A percentile compares a stretch with the other conserved stretches of the same genome.
These are phyloP conservation scores for Ambrosia artemisiifolia DNA, from an alignment of 129 eudicot genomes.

Conservation along the genomic window DNA sequence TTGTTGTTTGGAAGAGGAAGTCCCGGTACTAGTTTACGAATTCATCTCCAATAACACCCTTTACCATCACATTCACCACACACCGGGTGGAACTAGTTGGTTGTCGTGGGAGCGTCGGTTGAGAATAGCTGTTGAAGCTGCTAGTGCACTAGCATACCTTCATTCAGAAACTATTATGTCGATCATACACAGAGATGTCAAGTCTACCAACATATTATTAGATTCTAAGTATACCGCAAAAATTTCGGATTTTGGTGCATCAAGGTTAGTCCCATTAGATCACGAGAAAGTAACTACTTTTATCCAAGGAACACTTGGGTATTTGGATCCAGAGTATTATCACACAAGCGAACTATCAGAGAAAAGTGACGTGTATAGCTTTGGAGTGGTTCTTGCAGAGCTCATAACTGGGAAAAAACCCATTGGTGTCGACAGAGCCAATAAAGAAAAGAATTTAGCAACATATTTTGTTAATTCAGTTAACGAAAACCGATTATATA, in stretches of 20 bases:
- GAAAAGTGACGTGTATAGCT: background rate
- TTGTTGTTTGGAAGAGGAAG: too few species aligned
- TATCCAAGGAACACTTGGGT: background rate
- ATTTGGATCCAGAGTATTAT: background rate
- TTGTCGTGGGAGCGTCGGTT: background rate
- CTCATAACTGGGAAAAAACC: background rate
- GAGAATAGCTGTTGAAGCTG: too few species aligned
- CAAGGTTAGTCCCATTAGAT: background rate
- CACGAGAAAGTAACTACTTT: background rate
- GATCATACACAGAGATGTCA: too few species aligned
- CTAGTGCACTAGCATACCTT: too few species aligned
- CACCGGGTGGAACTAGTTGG: background rate
- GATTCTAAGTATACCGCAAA: too few species aligned
- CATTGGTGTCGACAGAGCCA: background rate
- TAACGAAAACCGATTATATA: background rate
- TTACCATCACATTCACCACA: background rate
- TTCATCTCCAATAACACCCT: background rate
- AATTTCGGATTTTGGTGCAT: too few species aligned
- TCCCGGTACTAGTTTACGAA: too few species aligned
- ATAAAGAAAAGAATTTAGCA: background rate
- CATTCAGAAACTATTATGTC: too few species aligned
- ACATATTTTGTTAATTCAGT: too few species aligned
- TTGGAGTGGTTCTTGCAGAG: background rate
- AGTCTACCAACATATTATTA: too few species aligned
- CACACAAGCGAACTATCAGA: background rate